Evolutionary conservation across 2,329 filamentous ascomycete genomes (phyloP), one percentile per base, ranked within the genome.

Genomic region (Ophiostoma tasmaniense): DNA sequence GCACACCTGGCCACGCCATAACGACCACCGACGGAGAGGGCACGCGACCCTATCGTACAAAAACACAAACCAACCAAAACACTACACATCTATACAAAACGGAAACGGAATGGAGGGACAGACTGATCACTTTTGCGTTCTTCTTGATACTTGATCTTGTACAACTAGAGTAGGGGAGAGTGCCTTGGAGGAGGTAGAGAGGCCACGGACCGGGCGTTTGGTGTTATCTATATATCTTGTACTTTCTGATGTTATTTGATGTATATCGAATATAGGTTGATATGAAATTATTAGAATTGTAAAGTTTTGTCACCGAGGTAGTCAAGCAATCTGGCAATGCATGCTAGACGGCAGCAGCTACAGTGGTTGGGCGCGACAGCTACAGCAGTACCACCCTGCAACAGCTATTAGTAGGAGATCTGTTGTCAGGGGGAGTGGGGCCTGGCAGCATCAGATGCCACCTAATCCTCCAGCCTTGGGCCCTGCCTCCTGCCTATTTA

Each of bases 171-270:
- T 61, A 64, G 17, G 20, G 61, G 61, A 37, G 61, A 68, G 67
- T 66, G 70, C 70, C 67, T 71, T 64, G 20, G 66, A 62, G 25
- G 71, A 22, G 71, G 71, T 70, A 72, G 71, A 71, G 50, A 70
- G 71, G 70, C 69, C 70, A 71, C 67, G 69, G 69, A 68, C 64
- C 66, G 62, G 70, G 71, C 64, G 69, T 70, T 72, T 68, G 62
- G 70, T 67, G 68, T 68, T 67, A 66, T 33, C 39, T 35, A 39
- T 62, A 35, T 62, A 35, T 62, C 13, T 62, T 35, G 30, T 13
- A 37, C n/a, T 64, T 22, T 64, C 20, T 22, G 7, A 39, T 37
- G 33, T 25, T 22, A 22, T 17, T 25, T 25, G n/a, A 64, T 37
- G 22, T 39, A 64, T 64, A 37, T 64, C 6, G 20, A 37, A 35